Evolutionary conservation across 805 yeast genomes (phyloP), one percentile per base, ranked within the genome.

Genomic region (Cyberlindnera mycetangii): DNA sequence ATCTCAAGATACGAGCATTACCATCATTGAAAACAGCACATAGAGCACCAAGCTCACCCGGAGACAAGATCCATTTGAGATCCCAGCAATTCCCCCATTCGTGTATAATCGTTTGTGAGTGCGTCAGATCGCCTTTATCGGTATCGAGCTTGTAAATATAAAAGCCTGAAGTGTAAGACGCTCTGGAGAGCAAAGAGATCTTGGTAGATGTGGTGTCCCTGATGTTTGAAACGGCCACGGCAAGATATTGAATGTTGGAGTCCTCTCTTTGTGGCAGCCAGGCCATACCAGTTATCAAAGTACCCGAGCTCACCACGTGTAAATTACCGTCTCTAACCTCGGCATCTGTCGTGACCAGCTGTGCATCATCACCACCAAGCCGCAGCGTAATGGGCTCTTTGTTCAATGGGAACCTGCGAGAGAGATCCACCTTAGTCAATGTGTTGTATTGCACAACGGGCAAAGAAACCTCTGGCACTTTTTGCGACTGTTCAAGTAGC

Each of bases 1-100:
- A 54, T 38, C 69, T 69, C 15, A 81, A 56, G 5, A 81, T 54
- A 44, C 78, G 79, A 5, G 79, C 59, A 5, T 66, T 59, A 0
- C 90, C 90, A 58, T 80, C 84, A 32, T 76, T 76, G 48, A 78
- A 77, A 0, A 69, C 67, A 10, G 78, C 79, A 5, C 72, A 72
- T n/a, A 82, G 51, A 0, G 74, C 65, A 2, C 79, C 80, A 14
- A 73, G 36, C 2, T 51, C 39, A 58, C 75, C 68, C 43, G 54
- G 39, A 62, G 62, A 44, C 1, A 75, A 69, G 16, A 63, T 52
- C 76, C 72, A 70, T n/a, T 60, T 54, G 27, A 76, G 50, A 39
- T 67, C 64, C 36, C 68, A 54, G 2, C 72, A 61, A 7, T 69
- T 73, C 2, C 85, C 85, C 54, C 72, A 69, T 2, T 54, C 30